These are phyloP conservation scores for Cyclotella sp. DNA, from an alignment of 108 stramenopile species.

Conservation along the genomic window DNA sequence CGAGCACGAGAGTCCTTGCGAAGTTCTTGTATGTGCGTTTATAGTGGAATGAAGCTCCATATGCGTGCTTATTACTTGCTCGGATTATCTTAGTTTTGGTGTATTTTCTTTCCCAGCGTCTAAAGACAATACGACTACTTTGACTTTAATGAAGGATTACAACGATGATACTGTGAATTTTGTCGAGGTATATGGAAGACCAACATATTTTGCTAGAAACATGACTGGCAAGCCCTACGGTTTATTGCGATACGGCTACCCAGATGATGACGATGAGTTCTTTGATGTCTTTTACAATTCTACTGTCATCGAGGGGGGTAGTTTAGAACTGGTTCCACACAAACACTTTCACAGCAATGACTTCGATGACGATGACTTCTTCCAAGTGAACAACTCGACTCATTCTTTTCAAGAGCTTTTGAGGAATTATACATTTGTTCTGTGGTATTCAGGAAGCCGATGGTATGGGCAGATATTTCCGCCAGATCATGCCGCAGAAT, in stretches of 20 bases:
- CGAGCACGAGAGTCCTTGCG: background rate
- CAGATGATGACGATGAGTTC: constrained; percentile 21
- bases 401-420: constrained; percentile 34
- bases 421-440: constrained; percentile 44
- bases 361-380: constrained; percentile 48
- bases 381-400: constrained; percentile 20
- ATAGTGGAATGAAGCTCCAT: too few species aligned
- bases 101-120: background rate
- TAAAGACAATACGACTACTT: background rate
- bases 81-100: too few species aligned
- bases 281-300: constrained; percentile 21
- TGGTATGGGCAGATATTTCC: constrained; percentile 42
- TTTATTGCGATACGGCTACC: constrained; percentile 32
- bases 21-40: background rate
- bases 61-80: too few species aligned
- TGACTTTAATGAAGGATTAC: background rate
- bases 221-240: constrained; percentile 39
- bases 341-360: constrained; percentile 8
- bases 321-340: constrained; percentile 5
- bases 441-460: constrained; percentile 36
- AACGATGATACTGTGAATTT: constrained; percentile 24
- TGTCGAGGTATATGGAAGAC: constrained; percentile 41
- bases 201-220: constrained; percentile 17
- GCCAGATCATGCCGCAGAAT: constrained; percentile 1
- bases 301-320: background rate